Conservation (phyloP, 2,329 filamentous ascomycete genomes). For the Juglanconis oblonga region DNA sequence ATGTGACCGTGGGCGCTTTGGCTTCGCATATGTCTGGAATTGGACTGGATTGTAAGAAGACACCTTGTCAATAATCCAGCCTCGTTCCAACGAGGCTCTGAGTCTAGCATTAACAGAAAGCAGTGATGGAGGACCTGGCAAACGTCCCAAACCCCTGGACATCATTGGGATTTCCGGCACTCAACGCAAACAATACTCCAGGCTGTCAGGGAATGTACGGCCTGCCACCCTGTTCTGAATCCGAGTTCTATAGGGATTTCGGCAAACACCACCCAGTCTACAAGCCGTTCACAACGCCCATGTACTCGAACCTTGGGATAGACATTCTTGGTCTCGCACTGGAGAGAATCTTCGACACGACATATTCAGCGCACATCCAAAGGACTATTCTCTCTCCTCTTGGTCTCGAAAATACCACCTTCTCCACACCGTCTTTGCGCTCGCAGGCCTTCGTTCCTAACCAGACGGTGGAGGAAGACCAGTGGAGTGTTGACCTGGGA, state of each 20-base stretch:
- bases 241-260: constrained; percentile 28
- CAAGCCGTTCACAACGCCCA: constrained; percentile 39
- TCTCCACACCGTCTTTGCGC: constrained; percentile 29
- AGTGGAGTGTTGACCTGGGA: constrained; percentile 27
- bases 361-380: constrained; percentile 37
- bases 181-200: constrained; percentile 27
- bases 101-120: background rate
- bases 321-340: constrained; percentile 43
- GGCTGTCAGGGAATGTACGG: constrained; percentile 34
- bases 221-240: constrained; percentile 28
- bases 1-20: constrained; percentile 43
- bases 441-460: constrained; percentile 34
- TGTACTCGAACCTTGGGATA: constrained; percentile 49
- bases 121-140: constrained; percentile 33
- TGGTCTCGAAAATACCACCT: constrained; percentile 37
- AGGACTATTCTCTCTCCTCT: constrained; percentile 39
- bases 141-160: constrained; percentile 28
- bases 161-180: constrained; percentile 30
- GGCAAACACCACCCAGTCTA: constrained; percentile 36
- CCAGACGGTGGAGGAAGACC: constrained; percentile 24
- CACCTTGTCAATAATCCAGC: background rate
- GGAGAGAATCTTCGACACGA: constrained; percentile 39
- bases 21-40: constrained; percentile 45
- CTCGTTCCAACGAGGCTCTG: background rate
- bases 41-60: constrained; percentile 31